Evolutionary conservation across 2,329 filamentous ascomycete species (phyloP), one percentile per base, ranked within the genome.

Genomic region (Colletotrichum orbiculare): DNA sequence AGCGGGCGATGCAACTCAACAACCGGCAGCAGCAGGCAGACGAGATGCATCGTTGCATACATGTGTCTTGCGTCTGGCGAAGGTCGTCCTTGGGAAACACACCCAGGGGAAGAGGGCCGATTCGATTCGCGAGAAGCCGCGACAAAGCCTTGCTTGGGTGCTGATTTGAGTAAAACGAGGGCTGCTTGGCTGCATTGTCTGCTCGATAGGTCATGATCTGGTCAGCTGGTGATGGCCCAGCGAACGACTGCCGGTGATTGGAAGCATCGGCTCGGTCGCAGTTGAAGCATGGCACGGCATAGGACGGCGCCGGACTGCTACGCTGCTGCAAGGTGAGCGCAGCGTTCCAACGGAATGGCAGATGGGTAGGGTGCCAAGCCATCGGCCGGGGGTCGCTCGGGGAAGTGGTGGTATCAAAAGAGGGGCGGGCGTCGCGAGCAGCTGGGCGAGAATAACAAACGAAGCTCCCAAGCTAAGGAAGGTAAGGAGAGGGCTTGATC

Each of bases 391-490:
- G 50, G 50, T 13, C 13, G 17, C 41, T 63, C 42, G 63, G 63
- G 52, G 52, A 66, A 49, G 53, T 66, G 53, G 59, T 57, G 47
- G 63, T 47, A 57, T 57, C 58, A 53, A 53, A 63, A 53, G 52
- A 62, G 62, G 57, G 52, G 62, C 58, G 35, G 52, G 45, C 41
- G 62, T 54, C 39, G 50, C 4, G 75, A 76, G 1, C 81, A 84
- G 39, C 70, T 86, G 17, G 74, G 73, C 13, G 78, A 81, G 6
- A 73, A 74, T 75, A 47, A 73, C 75, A 46, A 50, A 62, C 53
- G 25, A 37, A 46, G 46, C 38, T 25, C 49, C 39, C 45, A 34
- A 61, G 38, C 48, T 38, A 60, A 42, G 54, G 17, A 60, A 42
- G 54, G 17, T 42, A n/a, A 13, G 37, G 25, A 15, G 17, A 45